A percentile compares a stretch with the other conserved stretches of the same genome.
Evolutionary conservation across 768 basidiomycete species (phyloP).

Genomic region (Lentinula aciculospora): DNA sequence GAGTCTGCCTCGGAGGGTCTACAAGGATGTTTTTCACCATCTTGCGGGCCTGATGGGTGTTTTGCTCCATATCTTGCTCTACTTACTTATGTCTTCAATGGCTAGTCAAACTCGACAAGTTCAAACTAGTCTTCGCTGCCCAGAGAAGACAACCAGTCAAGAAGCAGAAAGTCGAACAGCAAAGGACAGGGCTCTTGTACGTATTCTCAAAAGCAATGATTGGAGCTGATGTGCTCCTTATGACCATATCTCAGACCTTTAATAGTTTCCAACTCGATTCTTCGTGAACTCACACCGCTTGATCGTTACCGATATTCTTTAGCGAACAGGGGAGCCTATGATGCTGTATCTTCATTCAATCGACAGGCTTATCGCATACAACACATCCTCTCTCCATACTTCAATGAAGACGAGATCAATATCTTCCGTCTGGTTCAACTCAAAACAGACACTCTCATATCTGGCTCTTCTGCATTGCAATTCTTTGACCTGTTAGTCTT

Average conservation of each 20-base stretch:
- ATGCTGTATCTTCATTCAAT: constrained; percentile 5
- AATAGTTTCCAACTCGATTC: background rate
- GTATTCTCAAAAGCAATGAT: background rate
- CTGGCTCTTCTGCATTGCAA: constrained; percentile 49
- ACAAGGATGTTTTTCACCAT: background rate
- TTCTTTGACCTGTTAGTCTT: constrained; percentile 42
- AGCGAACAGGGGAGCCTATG: background rate
- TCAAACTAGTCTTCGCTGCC: background rate
- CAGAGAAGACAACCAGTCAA: background rate
- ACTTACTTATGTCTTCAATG: background rate
- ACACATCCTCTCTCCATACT: constrained; percentile 28
- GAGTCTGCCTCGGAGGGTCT: background rate
- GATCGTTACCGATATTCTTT: constrained; percentile 4
- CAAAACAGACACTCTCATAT: constrained; percentile 38
- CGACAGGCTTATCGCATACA: constrained; percentile 29
- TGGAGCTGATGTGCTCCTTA: background rate
- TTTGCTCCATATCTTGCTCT: background rate
- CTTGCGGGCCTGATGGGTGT: background rate
- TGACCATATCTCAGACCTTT: background rate
- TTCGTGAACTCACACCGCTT: constrained; percentile 6
- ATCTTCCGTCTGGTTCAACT: constrained; percentile 38
- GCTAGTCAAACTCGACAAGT: background rate
- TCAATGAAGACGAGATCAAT: constrained; percentile 16
- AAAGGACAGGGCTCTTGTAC: background rate
- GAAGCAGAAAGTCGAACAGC: background rate